A percentile compares a stretch with the other conserved stretches of the same genome.
phyloP scores from a whole-genome alignment of 768 basidiomycete genomes.

The Russula ochroleuca region DNA sequence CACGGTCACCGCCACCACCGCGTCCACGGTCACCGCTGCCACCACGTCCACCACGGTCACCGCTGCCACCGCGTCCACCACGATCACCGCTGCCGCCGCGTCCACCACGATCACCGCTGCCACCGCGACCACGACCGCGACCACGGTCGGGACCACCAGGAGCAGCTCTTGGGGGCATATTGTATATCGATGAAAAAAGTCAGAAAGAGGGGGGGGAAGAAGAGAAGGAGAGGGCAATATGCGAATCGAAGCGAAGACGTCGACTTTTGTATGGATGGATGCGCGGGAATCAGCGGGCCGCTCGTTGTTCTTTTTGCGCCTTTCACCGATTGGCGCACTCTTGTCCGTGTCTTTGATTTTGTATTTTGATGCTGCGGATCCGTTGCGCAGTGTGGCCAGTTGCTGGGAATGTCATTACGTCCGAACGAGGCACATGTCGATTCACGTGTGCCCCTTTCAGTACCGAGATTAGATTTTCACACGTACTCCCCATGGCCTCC shows the following conservation, averaged over 20 bases:
- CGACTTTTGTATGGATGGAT: background rate
- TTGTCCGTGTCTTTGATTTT: background rate
- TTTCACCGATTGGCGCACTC: background rate
- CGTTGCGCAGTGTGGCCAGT: background rate
- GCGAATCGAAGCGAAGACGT: background rate
- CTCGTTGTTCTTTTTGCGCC: background rate
- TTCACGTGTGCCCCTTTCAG: background rate
- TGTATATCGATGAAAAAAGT: background rate
- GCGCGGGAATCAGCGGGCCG: conserved; percentile 1
- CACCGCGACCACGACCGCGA: background rate
- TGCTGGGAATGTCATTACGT: background rate
- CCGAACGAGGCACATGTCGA: background rate
- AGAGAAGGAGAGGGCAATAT: background rate
- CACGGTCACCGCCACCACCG: background rate
- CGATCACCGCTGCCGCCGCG: background rate
- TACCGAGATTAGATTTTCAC: background rate
- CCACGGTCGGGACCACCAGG: conserved; percentile 2
- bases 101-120: background rate
- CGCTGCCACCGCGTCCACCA: background rate
- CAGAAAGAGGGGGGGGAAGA: background rate
- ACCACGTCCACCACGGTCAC: background rate
- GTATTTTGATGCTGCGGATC: background rate
- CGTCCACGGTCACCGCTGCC: background rate
- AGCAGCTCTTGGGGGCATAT: conserved; percentile 12
- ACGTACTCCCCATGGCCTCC: conserved; percentile 30